Base-by-base conservation (phyloP, 768 basidiomycete genomes). In the Suillus subaureus region DNA sequence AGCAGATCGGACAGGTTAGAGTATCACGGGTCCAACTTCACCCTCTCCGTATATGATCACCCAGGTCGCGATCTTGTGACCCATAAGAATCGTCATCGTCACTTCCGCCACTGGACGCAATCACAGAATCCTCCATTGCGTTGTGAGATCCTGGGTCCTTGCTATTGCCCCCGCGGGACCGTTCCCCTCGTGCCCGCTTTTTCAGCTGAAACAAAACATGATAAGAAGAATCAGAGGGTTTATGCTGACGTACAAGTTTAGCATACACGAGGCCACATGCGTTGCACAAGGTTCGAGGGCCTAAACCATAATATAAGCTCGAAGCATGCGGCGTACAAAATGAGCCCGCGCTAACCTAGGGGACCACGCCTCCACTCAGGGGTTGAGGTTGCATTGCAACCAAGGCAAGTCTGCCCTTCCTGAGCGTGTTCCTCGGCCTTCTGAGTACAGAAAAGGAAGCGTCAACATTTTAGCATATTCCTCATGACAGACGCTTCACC, bases 281-380 rank as follows among this genome's bases (percentile, higher is more conserved):
- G 74, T 94, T 94, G 75, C 92, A 94, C 62, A 94, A 79, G 63
- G 92, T 93, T 73, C 92, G 84, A 28, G 92, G 92, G 61, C 92
- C 91, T 92, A 67, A 67, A 66, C 70, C 68, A 66, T 68, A 70
- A 67, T 57, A 66, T 78, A 72, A 78, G 57, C 45, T 61, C 66
- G 68, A 68, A 70, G 21, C 63, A 68, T 66, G 39, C 63, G 70
- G 69, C 66, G 63, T 71, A 67, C 64, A 68, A 70, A 66, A 72
- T 21, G 66, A 72, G 67, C 64, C n/a, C 26, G 42, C 52, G 78
- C 81, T 75, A 73, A 93, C 92, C 92, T 80, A 94, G 77, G 16
- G 92, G 92, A 1, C 92, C 92, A 67, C 93, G 81, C 63, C 92
- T 82, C 92, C 93, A 94, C 80, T 94, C 92, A 7, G 92, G 92